Percentiles rank a stretch among this genome's conserved stretches.
Evolutionary conservation across 345 rosid genomes (phyloP).

Genomic region (Salix arbutifolia): DNA sequence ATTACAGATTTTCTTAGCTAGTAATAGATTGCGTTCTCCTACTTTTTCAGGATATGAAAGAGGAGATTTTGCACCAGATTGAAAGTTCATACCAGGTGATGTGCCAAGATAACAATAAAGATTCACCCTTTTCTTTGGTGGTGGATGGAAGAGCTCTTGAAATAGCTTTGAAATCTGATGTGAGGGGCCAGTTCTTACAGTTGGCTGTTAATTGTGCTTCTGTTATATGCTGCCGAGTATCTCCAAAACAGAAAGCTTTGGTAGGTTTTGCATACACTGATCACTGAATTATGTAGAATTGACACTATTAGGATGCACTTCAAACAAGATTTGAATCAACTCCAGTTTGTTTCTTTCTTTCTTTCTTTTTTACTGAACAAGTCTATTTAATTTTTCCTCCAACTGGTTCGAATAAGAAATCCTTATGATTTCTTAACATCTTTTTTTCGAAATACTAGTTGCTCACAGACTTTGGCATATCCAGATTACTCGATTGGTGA

Average conservation of each 20-base stretch:
- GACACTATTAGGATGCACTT: no score
- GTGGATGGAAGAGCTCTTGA: slow-evolving; percentile 70
- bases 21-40: slow-evolving; percentile 3
- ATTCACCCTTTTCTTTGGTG: slow-evolving; percentile 61
- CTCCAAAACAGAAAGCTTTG: slow-evolving; percentile 81
- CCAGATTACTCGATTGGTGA: slow-evolving; percentile 69
- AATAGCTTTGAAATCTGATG: slow-evolving; percentile 48
- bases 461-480: background rate
- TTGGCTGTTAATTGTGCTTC: slow-evolving; percentile 79
- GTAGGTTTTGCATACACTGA: slow-evolving; percentile 24
- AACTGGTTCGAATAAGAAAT: background rate
- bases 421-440: background rate
- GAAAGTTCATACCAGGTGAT: slow-evolving; percentile 42
- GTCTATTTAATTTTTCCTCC: no score
- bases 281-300: no score
- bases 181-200: slow-evolving; percentile 58
- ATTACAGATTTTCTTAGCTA: background rate
- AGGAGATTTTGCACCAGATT: slow-evolving; percentile 48
- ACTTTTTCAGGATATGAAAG: slow-evolving; percentile 48
- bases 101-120: slow-evolving; percentile 37
- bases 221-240: slow-evolving; percentile 80
- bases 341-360: no score
- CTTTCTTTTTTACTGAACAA: no score
- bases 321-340: no score
- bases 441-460: background rate